A percentile compares a stretch with the other conserved stretches of the same genome.
Evolutionary conservation across 352 stramenopile genomes (phyloP).

Genomic region (Ophiocytium majus): DNA sequence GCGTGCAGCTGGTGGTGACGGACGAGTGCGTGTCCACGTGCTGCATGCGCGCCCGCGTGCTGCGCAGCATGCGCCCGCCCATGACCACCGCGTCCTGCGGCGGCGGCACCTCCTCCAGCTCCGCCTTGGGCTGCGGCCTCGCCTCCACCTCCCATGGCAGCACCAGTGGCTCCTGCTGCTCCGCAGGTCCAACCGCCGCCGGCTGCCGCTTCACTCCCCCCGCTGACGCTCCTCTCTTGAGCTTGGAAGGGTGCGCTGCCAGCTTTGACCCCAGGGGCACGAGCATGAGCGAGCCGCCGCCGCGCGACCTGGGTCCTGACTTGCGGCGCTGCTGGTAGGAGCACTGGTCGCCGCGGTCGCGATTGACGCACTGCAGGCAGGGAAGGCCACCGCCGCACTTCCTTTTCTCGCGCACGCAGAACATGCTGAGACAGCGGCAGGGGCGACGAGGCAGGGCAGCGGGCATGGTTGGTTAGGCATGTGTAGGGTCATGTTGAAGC

Average conservation of each 20-base stretch:
- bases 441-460: not conserved
- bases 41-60: not conserved
- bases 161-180: too few relatives aligned
- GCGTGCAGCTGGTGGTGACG: not conserved
- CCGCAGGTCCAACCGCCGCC: not conserved
- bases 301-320: not conserved
- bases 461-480: too few relatives aligned
- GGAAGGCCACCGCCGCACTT: not conserved
- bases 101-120: not conserved
- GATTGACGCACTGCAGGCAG: not conserved
- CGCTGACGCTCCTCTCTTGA: not conserved
- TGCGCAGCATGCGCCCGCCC: not conserved
- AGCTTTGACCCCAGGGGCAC: not conserved
- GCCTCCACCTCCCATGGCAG: too few relatives aligned
- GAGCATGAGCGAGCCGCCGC: not conserved
- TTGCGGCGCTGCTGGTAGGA: not conserved
- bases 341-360: constrained; percentile 2
- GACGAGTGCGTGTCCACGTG: not conserved
- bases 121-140: not conserved
- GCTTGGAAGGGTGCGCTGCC: not conserved
- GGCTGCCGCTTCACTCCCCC: not conserved
- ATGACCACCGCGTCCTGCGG: not conserved
- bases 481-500: too few relatives aligned
- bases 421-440: not conserved
- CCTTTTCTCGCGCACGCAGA: not conserved